Evolutionary conservation across 805 yeast genomes (phyloP), one percentile per base, ranked within the genome.

Genomic region (Lipomyces yamanashiensis): DNA sequence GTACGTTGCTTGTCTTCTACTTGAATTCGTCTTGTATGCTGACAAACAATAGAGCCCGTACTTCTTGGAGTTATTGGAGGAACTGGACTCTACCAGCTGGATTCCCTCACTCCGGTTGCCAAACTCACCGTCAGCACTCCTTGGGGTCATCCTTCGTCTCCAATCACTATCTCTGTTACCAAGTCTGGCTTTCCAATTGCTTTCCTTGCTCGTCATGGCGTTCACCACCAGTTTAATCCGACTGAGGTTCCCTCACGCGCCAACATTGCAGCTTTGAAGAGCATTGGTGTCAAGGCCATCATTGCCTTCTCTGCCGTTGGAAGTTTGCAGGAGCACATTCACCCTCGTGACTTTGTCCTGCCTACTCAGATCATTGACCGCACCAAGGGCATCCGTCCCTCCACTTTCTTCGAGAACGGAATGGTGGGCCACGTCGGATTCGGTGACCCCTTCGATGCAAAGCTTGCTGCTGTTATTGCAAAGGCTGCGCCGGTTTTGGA

Each of bases 301-400:
- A 79, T 95, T 62, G 97, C 98, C 19, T 95, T 95, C 75, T 85
- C 92, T 61, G 98, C 99, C 2, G 99, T 95, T 34, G 99, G 99
- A 0, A 92, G 98, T 1, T 82, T 95, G 71, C 96, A 88, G 74
- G 88, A 83, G 68, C 90, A 90, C 67, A 91, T 95, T 77, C 85
- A 84, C 69, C 99, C 99, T 43, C 85, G 98, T 70, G 98, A 95
- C 77, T 95, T 95, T 74, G 97, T 93, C n/a, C 78, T 95, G 56
- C 98, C 99, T 40, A 92, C 89, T 70, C 99, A 95, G 81, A 83
- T 95, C 72, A 93, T 95, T 72, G 99, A 95, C 77, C 85, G 99
- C 76, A 95, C 99, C 53, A 93, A 93, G 80, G 98, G 98, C 23
- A 87, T 92, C 71, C 84, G 99, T 71, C 87, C 89, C 13, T 87